phyloP scores from a whole-genome alignment of 2,329 filamentous ascomycete genomes.

The Pseudovirgaria hyperparasitica region DNA sequence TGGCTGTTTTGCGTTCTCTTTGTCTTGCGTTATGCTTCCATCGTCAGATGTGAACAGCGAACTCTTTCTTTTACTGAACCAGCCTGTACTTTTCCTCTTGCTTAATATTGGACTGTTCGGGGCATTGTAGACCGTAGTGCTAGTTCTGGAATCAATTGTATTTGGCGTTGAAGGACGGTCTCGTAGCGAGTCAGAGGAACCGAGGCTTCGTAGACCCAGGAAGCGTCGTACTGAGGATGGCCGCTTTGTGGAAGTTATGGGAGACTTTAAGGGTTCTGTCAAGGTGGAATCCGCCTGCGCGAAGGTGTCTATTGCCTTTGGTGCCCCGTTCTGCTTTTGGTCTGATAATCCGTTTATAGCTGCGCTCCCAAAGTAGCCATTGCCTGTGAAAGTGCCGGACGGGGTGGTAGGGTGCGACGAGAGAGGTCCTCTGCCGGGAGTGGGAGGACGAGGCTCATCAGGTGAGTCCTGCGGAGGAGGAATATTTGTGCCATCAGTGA shows the following conservation, averaged over 20 bases:
- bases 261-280: constrained; percentile 14
- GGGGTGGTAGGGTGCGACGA: constrained; percentile 28
- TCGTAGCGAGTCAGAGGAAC: constrained; percentile 22
- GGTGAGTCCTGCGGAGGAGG: constrained; percentile 27
- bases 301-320: constrained; percentile 8
- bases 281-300: constrained; percentile 13
- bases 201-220: constrained; percentile 23
- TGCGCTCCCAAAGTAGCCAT: neutral
- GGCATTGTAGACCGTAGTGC: too few relatives aligned
- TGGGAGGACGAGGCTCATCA: constrained; percentile 23
- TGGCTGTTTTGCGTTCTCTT: constrained; percentile 6
- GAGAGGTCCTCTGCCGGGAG: constrained; percentile 24
- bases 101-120: too few relatives aligned
- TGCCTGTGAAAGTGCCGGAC: constrained; percentile 11
- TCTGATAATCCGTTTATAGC: constrained; percentile 6
- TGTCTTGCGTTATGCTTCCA: constrained; percentile 4
- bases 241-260: constrained; percentile 15
- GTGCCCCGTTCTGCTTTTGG: constrained; percentile 10
- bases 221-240: constrained; percentile 28
- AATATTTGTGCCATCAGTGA: constrained; percentile 29
- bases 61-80: constrained; percentile 28
- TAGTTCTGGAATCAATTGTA: constrained; percentile 20
- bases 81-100: constrained; percentile 26
- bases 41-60: constrained; percentile 15
- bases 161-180: constrained; percentile 23